phyloP scores from a whole-genome alignment of 106 monocot genomes.

The Alisma plantagoaquatica region DNA sequence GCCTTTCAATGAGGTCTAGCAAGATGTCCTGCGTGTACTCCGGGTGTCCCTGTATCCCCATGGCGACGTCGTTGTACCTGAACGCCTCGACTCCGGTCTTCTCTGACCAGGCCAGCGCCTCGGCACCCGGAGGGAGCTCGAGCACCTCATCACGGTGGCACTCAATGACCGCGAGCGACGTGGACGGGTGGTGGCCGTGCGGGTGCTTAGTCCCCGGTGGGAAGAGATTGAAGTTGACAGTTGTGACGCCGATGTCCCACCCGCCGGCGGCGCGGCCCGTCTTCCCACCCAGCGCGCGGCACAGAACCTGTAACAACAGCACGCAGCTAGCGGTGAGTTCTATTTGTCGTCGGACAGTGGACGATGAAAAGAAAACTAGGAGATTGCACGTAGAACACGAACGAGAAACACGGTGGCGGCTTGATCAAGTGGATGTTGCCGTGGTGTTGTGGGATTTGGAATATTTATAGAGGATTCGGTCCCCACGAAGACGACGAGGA shows the following conservation, averaged over 20 bases:
- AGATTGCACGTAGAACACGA: not conserved
- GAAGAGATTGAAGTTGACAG: constrained; percentile 25
- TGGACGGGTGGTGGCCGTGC: constrained; percentile 27
- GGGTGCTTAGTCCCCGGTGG: constrained; percentile 6
- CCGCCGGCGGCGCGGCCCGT: constrained; percentile 47
- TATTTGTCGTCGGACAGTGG: too few species aligned
- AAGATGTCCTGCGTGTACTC: constrained; percentile 75
- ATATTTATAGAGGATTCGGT: too few species aligned
- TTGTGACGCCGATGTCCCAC: constrained; percentile 71
- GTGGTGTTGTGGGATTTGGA: too few species aligned
- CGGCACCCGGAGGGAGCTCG: constrained; percentile 45
- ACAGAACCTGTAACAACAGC: constrained; percentile 29
- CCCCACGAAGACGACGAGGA: too few species aligned
- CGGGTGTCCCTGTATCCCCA: constrained; percentile 81
- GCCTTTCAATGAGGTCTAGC: constrained; percentile 42
- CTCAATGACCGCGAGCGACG: constrained; percentile 46
- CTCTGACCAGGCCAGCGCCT: constrained; percentile 46
- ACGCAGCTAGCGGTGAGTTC: too few species aligned
- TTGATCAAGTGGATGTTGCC: too few species aligned
- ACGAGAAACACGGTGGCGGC: not conserved
- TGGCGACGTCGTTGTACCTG: constrained; percentile 32
- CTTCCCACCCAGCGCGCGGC: constrained; percentile 70
- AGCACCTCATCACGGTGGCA: constrained; percentile 71
- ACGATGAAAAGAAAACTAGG: too few species aligned
- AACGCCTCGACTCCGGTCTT: constrained; percentile 67